These are phyloP conservation scores for Acanthamoeba sp. DNA, from an alignment of 208 protist species.

Conservation along the genomic window DNA sequence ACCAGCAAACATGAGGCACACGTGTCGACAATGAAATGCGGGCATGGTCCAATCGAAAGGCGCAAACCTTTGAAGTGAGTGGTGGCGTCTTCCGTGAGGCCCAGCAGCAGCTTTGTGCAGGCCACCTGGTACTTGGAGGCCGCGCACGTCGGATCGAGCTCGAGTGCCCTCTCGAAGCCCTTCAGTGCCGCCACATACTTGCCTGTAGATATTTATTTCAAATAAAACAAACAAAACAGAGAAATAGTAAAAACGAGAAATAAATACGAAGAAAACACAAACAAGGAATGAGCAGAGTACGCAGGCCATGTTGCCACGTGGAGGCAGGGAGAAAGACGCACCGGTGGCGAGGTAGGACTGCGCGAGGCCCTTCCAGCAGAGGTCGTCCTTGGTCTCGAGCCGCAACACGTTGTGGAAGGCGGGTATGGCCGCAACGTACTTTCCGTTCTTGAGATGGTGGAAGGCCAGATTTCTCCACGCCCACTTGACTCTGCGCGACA, in stretches of 20 bases:
- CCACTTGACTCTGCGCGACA: conserved; percentile 35
- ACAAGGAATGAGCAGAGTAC: background rate
- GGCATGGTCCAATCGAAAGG: too few species aligned
- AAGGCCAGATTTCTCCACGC: conserved; percentile 56
- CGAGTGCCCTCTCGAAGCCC: conserved; percentile 45
- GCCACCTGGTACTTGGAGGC: conserved; percentile 35
- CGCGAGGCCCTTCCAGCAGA: conserved; percentile 67
- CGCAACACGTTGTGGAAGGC: conserved; percentile 68
- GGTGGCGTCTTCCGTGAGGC: conserved; percentile 49
- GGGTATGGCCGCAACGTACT: conserved; percentile 12
- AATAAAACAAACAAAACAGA: too few species aligned
- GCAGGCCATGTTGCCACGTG: background rate
- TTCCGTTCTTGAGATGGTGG: conserved; percentile 36
- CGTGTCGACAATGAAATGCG: background rate
- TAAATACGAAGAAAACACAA: background rate
- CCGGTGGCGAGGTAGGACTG: conserved; percentile 54
- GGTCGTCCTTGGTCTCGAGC: conserved; percentile 24
- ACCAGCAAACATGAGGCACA: background rate
- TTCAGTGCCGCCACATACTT: conserved; percentile 71
- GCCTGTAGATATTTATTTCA: background rate
- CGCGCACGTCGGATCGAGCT: conserved; percentile 28
- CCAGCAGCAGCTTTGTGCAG: conserved; percentile 33
- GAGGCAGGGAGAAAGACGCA: background rate
- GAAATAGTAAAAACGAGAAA: too few species aligned
- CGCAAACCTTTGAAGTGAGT: conserved; percentile 41